Conservation (phyloP, 179 eudicot species). For the Corrigiola litoralis region DNA sequence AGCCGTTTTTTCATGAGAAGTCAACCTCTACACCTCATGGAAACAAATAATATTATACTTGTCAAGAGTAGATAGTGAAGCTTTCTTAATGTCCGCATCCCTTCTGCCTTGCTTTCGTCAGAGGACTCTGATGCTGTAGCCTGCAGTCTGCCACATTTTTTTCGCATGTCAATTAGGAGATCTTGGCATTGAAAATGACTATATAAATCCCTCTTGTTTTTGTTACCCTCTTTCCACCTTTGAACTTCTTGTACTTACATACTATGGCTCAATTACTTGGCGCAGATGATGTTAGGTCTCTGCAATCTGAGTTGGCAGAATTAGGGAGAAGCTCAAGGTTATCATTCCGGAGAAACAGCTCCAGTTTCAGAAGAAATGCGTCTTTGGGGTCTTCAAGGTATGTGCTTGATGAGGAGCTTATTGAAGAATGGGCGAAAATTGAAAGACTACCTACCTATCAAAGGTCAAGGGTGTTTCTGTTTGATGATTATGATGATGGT, state of each 20-base stretch:
- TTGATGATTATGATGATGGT: conserved; percentile 39
- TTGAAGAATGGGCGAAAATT: conserved; percentile 37
- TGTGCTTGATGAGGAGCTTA: conserved; percentile 26
- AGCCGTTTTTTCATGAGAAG: not conserved
- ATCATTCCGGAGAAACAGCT: conserved; percentile 29
- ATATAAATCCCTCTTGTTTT: not conserved
- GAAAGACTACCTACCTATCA: conserved; percentile 42
- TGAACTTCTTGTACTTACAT: conserved; percentile 12
- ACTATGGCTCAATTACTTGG: conserved; percentile 43
- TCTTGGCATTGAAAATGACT: not conserved
- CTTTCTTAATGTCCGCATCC: not conserved
- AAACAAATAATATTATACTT: not conserved
- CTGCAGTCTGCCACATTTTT: no score
- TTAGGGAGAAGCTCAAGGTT: conserved; percentile 50
- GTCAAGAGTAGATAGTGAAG: not conserved
- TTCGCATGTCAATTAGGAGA: not conserved
- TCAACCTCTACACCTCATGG: not conserved
- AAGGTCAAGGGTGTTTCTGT: conserved; percentile 45
- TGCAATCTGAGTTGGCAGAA: conserved; percentile 40
- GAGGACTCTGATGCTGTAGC: not conserved
- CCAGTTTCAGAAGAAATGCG: conserved; percentile 37
- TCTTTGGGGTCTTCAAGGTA: conserved; percentile 26
- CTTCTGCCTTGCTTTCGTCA: not conserved
- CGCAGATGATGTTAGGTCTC: conserved; percentile 39
- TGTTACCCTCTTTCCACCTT: conserved; percentile 1